These are phyloP conservation scores for Trametes hirsuta DNA, from an alignment of 1,284 basidiomycete genomes.

Conservation along the genomic window DNA sequence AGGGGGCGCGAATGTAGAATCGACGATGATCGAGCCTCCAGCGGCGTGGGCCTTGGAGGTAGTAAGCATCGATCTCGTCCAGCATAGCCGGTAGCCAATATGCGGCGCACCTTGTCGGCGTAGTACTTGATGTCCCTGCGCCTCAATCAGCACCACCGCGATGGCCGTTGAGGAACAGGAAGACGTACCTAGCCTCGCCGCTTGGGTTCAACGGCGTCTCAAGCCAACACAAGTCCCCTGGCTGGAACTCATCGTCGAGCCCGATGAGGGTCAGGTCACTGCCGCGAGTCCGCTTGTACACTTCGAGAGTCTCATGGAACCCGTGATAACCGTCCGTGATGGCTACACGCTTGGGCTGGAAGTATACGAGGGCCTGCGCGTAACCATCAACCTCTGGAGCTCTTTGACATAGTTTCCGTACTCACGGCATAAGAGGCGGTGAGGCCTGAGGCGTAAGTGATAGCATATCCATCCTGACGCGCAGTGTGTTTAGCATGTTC, in stretches of 20 bases:
- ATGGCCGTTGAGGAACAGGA: neutral
- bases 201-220: conserved; percentile 92
- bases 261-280: conserved; percentile 63
- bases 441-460: conserved; percentile 79
- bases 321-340: conserved; percentile 85
- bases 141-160: neutral
- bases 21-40: conserved; percentile 74
- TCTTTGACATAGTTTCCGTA: neutral
- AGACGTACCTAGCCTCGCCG: conserved; percentile 70
- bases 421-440: conserved; percentile 73
- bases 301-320: conserved; percentile 67
- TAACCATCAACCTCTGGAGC: neutral
- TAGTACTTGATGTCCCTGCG: conserved; percentile 79
- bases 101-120: conserved; percentile 66
- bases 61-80: neutral
- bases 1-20: conserved; percentile 90
- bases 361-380: conserved; percentile 65
- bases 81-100: neutral
- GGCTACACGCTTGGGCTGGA: conserved; percentile 79
- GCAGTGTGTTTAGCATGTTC: neutral
- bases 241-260: conserved; percentile 73
- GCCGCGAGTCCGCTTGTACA: conserved; percentile 60
- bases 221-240: conserved; percentile 84
- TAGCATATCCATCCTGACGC: conserved; percentile 62
- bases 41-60: conserved; percentile 61